Percentiles rank a stretch among this genome's conserved stretches.
phyloP scores from a whole-genome alignment of 495 filamentous ascomycete species.

The Aspergillus diversus region DNA sequence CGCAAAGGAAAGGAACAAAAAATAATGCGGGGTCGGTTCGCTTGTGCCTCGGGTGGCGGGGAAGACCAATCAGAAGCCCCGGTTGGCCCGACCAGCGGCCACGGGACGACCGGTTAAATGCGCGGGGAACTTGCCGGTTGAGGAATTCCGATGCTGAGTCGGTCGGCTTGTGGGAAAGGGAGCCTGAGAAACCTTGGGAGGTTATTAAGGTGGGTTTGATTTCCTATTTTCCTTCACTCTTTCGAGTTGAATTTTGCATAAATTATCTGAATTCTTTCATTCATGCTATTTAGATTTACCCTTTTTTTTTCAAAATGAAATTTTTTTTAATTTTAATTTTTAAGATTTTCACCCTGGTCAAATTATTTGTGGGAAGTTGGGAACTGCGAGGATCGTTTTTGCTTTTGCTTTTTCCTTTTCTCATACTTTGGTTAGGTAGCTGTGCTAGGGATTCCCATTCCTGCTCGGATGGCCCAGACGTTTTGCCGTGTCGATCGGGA shows the following conservation, averaged over 20 bases:
- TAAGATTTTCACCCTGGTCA: neutral
- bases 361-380: neutral
- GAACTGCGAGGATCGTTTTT: neutral
- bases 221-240: neutral
- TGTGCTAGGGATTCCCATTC: neutral
- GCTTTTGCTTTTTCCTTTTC: neutral
- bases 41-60: slow-evolving; percentile 36
- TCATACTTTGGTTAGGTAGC: neutral
- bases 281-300: neutral
- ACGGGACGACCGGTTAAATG: slow-evolving; percentile 34
- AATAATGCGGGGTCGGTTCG: slow-evolving; percentile 37
- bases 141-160: slow-evolving; percentile 13
- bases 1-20: neutral
- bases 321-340: neutral
- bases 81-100: slow-evolving; percentile 27
- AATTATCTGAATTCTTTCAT: neutral
- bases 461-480: slow-evolving; percentile 10
- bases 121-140: slow-evolving; percentile 29
- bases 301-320: neutral
- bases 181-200: neutral
- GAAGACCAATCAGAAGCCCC: slow-evolving; percentile 36
- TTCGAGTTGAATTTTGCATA: neutral
- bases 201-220: neutral
- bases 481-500: slow-evolving; percentile 30
- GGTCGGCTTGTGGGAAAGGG: slow-evolving; percentile 18